Conservation (phyloP, 768 basidiomycete species). For the Pilatotrama ljubarskyi region DNA sequence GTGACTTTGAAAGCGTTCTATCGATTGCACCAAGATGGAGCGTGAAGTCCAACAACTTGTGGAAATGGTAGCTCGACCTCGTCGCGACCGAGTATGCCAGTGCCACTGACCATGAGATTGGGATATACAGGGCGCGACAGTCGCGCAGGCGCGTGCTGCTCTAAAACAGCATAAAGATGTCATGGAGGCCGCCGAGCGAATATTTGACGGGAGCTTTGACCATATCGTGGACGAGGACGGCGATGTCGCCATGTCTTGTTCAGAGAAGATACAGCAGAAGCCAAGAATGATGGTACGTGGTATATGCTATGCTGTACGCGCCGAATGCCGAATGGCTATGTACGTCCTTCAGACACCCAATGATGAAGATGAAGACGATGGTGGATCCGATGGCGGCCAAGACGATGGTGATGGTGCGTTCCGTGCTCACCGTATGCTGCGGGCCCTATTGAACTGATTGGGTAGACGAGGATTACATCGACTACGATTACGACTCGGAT, state of each 20-base stretch:
- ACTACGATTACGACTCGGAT: slow-evolving; percentile 89
- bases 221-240: slow-evolving; percentile 60
- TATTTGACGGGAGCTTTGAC: slow-evolving; percentile 85
- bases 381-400: slow-evolving; percentile 50
- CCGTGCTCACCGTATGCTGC: background rate
- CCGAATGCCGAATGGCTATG: background rate
- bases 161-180: slow-evolving; percentile 83
- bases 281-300: slow-evolving; percentile 31
- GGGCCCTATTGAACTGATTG: background rate
- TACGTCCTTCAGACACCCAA: slow-evolving; percentile 55
- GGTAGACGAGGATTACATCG: slow-evolving; percentile 59
- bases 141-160: slow-evolving; percentile 80
- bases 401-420: slow-evolving; percentile 52
- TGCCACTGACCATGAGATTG: background rate
- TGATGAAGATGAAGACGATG: slow-evolving; percentile 49
- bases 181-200: slow-evolving; percentile 85
- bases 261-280: slow-evolving; percentile 14
- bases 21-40: slow-evolving; percentile 30
- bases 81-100: background rate
- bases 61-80: slow-evolving; percentile 32
- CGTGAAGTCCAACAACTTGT: slow-evolving; percentile 37
- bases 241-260: slow-evolving; percentile 25
- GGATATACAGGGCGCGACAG: slow-evolving; percentile 69
- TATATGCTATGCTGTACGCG: background rate
- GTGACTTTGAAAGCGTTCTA: background rate